Conservation (phyloP, 2,329 filamentous ascomycete species). For the Podosphaera fusca region DNA sequence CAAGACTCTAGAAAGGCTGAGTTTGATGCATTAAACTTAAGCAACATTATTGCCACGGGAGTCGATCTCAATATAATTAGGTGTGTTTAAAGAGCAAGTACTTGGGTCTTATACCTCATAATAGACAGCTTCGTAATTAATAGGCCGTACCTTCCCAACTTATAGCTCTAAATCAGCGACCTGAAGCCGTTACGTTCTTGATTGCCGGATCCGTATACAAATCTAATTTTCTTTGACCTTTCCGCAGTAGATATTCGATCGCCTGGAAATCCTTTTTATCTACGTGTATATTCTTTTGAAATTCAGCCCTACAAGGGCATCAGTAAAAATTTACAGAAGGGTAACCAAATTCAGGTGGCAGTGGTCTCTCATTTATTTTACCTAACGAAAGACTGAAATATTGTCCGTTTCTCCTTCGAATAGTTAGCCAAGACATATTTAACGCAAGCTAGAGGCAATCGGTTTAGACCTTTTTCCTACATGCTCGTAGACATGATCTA, state of each 20-base stretch:
- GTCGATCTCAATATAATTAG: too few species aligned
- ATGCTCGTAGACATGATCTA: conserved; percentile 60
- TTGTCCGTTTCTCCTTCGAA: conserved; percentile 28
- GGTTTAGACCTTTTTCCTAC: conserved; percentile 58
- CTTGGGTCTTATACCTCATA: too few species aligned
- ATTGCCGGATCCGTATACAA: conserved; percentile 42
- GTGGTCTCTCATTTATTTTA: conserved; percentile 15
- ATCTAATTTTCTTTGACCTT: conserved; percentile 42
- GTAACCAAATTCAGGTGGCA: neutral
- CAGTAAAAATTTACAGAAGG: neutral
- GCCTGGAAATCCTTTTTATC: conserved; percentile 48
- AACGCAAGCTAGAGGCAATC: conserved; percentile 9
- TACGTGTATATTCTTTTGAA: conserved; percentile 36
- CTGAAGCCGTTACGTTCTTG: conserved; percentile 26
- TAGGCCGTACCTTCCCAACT: too few species aligned
- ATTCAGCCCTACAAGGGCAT: conserved; percentile 36
- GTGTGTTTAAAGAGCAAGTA: too few species aligned
- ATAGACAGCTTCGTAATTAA: too few species aligned
- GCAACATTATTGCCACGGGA: too few species aligned
- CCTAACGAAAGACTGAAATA: conserved; percentile 43
- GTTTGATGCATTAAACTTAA: too few species aligned
- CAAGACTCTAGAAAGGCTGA: too few species aligned
- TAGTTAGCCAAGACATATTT: conserved; percentile 2
- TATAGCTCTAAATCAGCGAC: too few species aligned
- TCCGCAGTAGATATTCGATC: conserved; percentile 45